A percentile compares a stretch with the other conserved stretches of the same genome.
Evolutionary conservation across 176 grass and related monocot species (phyloP).

Genomic region (Eremochloa ophiuroides): DNA sequence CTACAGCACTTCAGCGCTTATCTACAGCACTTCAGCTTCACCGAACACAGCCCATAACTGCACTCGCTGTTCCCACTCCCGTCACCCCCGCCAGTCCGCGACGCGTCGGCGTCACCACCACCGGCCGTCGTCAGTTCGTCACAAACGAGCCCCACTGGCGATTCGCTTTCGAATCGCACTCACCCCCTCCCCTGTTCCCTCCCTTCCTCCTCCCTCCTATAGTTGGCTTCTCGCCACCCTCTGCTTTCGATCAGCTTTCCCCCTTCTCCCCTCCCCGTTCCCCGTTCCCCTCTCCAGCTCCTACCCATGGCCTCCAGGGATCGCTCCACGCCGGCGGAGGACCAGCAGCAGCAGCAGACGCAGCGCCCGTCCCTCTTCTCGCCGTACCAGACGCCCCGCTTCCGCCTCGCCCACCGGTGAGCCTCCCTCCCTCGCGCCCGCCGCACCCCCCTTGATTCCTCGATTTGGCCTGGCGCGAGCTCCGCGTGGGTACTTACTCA

Average conservation of each 20-base stretch:
- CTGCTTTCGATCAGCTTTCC: background rate
- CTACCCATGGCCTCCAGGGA: background rate
- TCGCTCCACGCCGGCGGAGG: conserved; percentile 20
- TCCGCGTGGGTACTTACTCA: background rate
- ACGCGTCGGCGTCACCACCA: background rate
- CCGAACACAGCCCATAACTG: no score
- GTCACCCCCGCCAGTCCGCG: no score
- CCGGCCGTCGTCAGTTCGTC: background rate
- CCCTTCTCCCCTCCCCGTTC: background rate
- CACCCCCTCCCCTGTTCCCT: background rate
- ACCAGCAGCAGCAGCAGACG: background rate
- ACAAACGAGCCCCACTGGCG: background rate
- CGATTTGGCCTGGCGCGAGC: no score
- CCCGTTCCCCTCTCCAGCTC: background rate
- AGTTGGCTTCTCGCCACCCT: conserved; percentile 13
- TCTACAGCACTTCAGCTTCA: no score
- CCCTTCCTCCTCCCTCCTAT: background rate
- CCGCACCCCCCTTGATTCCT: background rate
- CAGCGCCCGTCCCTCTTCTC: conserved; percentile 75
- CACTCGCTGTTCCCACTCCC: no score
- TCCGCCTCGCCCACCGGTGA: conserved; percentile 86
- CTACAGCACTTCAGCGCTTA: no score
- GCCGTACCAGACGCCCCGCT: conserved; percentile 69
- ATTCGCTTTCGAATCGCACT: conserved; percentile 30
- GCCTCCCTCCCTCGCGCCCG: background rate